A percentile compares a stretch with the other conserved stretches of the same genome.
These are phyloP conservation scores for Eimeria sp. DNA, from an alignment of 169 alveolate species.

Conservation along the genomic window DNA sequence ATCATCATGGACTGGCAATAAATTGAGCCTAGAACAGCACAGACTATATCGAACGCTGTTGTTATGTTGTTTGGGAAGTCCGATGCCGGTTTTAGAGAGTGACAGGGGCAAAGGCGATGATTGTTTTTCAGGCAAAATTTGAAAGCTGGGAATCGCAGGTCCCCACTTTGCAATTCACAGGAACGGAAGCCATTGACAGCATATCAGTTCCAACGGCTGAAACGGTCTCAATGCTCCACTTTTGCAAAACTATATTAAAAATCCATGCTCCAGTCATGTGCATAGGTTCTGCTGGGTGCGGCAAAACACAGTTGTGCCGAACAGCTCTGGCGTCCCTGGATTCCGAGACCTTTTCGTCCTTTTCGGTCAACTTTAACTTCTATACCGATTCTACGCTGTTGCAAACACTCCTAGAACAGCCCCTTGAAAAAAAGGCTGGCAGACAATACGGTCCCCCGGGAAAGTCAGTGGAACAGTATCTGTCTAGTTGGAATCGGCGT, in stretches of 20 bases:
- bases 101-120: background rate
- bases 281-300: constrained; percentile 98
- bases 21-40: background rate
- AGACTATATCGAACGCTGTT: background rate
- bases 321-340: constrained; percentile 92
- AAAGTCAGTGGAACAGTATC: constrained; percentile 36
- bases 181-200: constrained; percentile 88
- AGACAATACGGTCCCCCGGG: constrained; percentile 96
- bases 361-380: constrained; percentile 95
- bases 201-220: constrained; percentile 95
- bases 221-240: constrained; percentile 94
- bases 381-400: constrained; percentile 96
- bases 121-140: constrained; percentile 87
- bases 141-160: constrained; percentile 90
- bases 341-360: constrained; percentile 89
- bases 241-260: constrained; percentile 92
- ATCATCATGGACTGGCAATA: background rate
- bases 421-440: constrained; percentile 97
- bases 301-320: constrained; percentile 95
- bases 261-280: constrained; percentile 94
- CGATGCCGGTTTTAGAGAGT: background rate
- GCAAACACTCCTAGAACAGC: constrained; percentile 92
- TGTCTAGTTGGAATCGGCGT: background rate
- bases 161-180: constrained; percentile 83
- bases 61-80: background rate